phyloP scores from a whole-genome alignment of 164 flowering plant species.

The Saururus chinensis region DNA sequence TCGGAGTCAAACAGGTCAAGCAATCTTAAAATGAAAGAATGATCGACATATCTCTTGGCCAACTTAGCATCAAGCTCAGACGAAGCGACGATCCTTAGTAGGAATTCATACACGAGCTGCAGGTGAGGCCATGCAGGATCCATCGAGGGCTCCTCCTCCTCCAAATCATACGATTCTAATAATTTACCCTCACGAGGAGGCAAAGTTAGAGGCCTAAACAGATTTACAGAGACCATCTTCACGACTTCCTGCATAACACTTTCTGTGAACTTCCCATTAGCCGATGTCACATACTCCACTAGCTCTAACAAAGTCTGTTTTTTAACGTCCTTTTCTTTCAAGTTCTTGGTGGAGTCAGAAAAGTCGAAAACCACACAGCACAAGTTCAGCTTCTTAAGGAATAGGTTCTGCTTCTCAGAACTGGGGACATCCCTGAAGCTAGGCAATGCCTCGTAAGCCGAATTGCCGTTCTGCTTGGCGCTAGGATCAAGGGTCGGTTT shows the following conservation, averaged over 20 bases:
- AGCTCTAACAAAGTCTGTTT: slow-evolving; percentile 61
- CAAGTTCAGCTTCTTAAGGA: slow-evolving; percentile 48
- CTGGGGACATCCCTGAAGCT: slow-evolving; percentile 54
- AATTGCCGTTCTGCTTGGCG: too few relatives aligned
- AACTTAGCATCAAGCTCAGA: slow-evolving; percentile 63
- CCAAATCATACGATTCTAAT: slow-evolving; percentile 45
- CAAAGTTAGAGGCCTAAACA: slow-evolving; percentile 47
- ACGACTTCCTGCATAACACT: slow-evolving; percentile 40
- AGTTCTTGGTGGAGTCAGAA: slow-evolving; percentile 54
- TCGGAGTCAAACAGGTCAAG: neutral
- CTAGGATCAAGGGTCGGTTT: too few relatives aligned
- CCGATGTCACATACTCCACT: slow-evolving; percentile 62
- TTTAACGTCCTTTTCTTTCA: slow-evolving; percentile 69
- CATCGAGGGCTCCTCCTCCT: slow-evolving; percentile 74
- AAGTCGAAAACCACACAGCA: slow-evolving; percentile 66
- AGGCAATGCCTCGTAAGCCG: slow-evolving; percentile 35
- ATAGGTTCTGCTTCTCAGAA: slow-evolving; percentile 56
- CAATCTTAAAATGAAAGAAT: slow-evolving; percentile 52
- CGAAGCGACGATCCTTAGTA: slow-evolving; percentile 59
- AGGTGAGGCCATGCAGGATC: slow-evolving; percentile 87
- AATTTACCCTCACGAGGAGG: slow-evolving; percentile 47
- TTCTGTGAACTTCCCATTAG: slow-evolving; percentile 52
- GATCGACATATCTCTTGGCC: slow-evolving; percentile 72
- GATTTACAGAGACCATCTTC: slow-evolving; percentile 56
- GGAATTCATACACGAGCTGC: slow-evolving; percentile 64